Evolutionary conservation across 306 rosid species (phyloP), one percentile per base, ranked within the genome.

Genomic region (Trifolium subterraneum): DNA sequence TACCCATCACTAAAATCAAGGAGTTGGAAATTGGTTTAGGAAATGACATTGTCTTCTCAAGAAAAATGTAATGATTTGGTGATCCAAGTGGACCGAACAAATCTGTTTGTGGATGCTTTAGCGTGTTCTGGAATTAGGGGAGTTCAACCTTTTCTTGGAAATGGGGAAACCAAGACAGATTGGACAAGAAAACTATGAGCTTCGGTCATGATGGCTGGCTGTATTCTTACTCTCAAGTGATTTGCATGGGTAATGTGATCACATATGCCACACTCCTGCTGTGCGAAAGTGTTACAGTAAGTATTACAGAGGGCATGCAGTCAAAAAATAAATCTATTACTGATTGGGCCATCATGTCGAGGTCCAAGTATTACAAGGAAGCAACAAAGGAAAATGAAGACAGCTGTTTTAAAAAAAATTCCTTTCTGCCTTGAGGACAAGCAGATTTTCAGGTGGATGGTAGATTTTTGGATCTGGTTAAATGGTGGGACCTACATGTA

Each of bases 371-470:
- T 8, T n/a, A 31, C 61, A 20, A 10, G 27, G 29, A 22, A 19
- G 61, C 29, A 55, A 22, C n/a, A 2, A 19, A 55, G 31, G 14
- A 4, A 20, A 14, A 55, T 55, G 61, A 22, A 23, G 61, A 22
- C 61, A 4, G 7, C 61, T 10, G 61, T 22, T 29, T 14, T 60
- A 14, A 60, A 13, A 60, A 10, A 29, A 29, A 29, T 6, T 60
- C 22, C 22, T n/a, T 60, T 60, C 65, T 60, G 65, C 10, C 22
- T 27, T 14, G 41, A 60, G 41, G 39, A 60, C 65, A 60, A 60
- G 66, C 20, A 60, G 18, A 18, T 27, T 59, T 31, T 29, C 39
- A 29, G 39, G 22, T 31, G 38, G 22, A 60, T 8, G 42, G 35
- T 29, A 29, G 5, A 29, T 29, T 29, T 29, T 29, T 29, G 33